Conservation (phyloP, 2,329 filamentous ascomycete genomes). For the Botryotinia convoluta region DNA sequence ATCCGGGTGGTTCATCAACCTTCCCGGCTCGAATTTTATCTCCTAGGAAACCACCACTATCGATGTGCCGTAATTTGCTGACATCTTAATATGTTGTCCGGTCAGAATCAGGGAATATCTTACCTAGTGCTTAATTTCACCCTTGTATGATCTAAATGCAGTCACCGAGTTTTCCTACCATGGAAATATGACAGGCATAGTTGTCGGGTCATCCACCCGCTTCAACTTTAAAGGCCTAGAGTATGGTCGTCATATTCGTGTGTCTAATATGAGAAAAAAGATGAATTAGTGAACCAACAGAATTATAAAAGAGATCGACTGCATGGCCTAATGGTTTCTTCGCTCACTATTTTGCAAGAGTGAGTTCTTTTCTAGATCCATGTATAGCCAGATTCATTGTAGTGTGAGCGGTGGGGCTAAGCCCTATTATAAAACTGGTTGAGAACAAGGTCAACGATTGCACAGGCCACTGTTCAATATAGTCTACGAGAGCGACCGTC, state of each 20-base stretch:
- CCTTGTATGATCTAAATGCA: neutral
- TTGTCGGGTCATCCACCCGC: neutral
- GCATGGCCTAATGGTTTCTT: no score
- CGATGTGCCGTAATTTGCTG: neutral
- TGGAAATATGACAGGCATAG: neutral
- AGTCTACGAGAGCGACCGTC: no score
- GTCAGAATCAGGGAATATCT: neutral
- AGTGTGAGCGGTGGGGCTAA: neutral
- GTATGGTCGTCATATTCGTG: neutral
- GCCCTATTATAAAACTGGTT: neutral
- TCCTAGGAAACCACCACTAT: neutral
- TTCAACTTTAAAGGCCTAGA: neutral
- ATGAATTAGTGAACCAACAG: neutral
- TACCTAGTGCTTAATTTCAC: neutral
- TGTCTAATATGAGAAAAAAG: neutral
- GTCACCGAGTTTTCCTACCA: neutral
- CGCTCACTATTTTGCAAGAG: no score
- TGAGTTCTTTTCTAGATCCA: no score
- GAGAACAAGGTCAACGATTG: neutral
- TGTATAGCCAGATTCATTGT: neutral
- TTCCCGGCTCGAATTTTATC: neutral
- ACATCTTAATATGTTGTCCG: neutral
- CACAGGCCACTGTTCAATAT: neutral
- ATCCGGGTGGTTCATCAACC: neutral
- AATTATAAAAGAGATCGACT: no score